Base-by-base conservation (phyloP, 495 filamentous ascomycete species). In the Talaromyces adpressus region DNA sequence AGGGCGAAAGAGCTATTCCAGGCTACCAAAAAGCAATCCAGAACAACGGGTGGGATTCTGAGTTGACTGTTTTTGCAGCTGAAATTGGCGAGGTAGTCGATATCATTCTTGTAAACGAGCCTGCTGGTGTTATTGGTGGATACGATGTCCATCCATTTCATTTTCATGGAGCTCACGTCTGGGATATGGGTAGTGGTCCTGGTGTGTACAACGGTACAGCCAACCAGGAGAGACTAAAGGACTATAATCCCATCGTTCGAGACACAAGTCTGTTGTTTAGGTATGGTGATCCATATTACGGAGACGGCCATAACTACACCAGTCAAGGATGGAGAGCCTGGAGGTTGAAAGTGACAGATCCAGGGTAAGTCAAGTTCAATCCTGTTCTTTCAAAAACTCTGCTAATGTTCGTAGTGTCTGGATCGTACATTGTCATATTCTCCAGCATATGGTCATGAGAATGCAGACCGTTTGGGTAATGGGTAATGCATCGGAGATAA, bases 361-460 rank as follows among this genome's bases (percentile, higher is more conserved):
- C 84, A 2, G 83, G 59, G 59, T 62, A 52, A 9, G 59, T 52
- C 27, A 27, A 27, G 27, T 2, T 5, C n/a, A n/a, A 45, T 52
- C 14, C 30, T 51, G 12, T 32, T 52, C 16, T n/a, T 6, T 30
- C n/a, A 23, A 6, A 30, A 12, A 32, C 3, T 12, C 14, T 12
- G 30, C 29, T 57, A 4, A 29, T 18, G 1, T 30, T 52, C 0
- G 5, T 23, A 62, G 84, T 3, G 84, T 84, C 16, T 87, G 85
- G 85, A 84, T 87, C 81, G 70, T 85, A 25, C 85, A 88, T 70
- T 88, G 85, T 65, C 85, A 88, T 71, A 80, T 82, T 41, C 69
- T 82, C 59, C 80, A 81, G 65, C 81, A 85, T 69, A 82, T 84
- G 77, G 63, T 81, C 18, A 79, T 82, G 78, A 79, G 80, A 64